phyloP scores from a whole-genome alignment of 116 monocot species.

The Posidonia oceanica region DNA sequence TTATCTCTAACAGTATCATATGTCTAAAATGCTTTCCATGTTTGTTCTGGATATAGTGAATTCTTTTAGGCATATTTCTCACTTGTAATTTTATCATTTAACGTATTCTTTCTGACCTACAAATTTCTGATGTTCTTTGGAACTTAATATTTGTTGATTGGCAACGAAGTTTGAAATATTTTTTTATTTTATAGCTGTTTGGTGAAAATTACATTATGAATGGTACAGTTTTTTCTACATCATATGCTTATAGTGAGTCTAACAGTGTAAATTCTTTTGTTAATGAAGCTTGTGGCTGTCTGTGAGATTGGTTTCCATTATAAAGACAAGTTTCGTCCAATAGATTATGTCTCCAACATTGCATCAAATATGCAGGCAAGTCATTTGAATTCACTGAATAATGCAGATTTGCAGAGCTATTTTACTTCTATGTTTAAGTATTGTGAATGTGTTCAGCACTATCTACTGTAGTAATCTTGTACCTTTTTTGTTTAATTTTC shows the following conservation, averaged over 20 bases:
- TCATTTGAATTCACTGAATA: background rate
- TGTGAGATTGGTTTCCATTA: constrained; percentile 84
- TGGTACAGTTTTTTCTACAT: background rate
- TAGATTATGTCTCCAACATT: constrained; percentile 45
- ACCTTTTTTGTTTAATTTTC: too few species aligned
- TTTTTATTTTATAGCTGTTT: too few species aligned
- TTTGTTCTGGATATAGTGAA: too few species aligned
- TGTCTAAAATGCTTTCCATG: too few species aligned
- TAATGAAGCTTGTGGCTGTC: constrained; percentile 58
- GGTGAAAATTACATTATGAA: background rate
- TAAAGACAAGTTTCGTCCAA: constrained; percentile 65
- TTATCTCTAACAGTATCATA: too few species aligned
- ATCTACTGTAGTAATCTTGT: too few species aligned
- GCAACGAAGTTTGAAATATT: too few species aligned
- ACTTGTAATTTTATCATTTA: too few species aligned
- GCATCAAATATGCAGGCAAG: constrained; percentile 81
- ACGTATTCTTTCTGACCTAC: too few species aligned
- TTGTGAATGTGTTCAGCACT: background rate
- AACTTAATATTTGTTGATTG: too few species aligned
- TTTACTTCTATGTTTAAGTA: background rate
- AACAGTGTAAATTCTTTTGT: background rate
- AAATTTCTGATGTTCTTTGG: too few species aligned
- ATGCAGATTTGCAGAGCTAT: background rate
- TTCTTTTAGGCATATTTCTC: too few species aligned
- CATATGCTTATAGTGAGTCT: background rate